A percentile compares a stretch with the other conserved stretches of the same genome.
Evolutionary conservation across 1,139 yeast species (phyloP).

Genomic region (Blastobotrys apis): DNA sequence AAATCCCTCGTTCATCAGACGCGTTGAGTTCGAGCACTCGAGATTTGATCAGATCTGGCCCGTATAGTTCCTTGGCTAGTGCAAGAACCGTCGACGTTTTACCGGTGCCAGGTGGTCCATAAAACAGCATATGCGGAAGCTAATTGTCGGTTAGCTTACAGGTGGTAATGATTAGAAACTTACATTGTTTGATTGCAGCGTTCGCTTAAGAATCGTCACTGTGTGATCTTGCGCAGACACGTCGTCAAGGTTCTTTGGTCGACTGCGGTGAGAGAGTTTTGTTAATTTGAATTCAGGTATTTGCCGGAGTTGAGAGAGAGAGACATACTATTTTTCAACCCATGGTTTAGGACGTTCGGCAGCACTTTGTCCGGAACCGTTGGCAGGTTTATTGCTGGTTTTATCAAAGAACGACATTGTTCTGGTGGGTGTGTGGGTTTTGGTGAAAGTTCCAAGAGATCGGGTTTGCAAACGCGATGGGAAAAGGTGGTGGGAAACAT

Average conservation of each 20-base stretch:
- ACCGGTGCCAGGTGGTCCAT: constrained; percentile 98
- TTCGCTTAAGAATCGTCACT: constrained; percentile 74
- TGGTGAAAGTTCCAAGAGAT: too few relatives aligned
- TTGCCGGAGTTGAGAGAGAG: too few relatives aligned
- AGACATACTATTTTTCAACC: constrained; percentile 71
- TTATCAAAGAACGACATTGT: neutral
- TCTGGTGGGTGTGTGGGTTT: too few relatives aligned
- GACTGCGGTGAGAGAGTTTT: constrained; percentile 32
- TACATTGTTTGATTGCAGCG: constrained; percentile 68
- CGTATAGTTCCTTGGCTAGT: constrained; percentile 83
- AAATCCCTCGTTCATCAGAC: constrained; percentile 82
- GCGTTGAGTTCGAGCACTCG: constrained; percentile 92
- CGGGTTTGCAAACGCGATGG: too few relatives aligned
- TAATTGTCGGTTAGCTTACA: constrained; percentile 1
- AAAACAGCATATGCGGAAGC: constrained; percentile 55
- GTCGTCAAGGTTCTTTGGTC: constrained; percentile 80
- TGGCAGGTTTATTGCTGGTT: neutral
- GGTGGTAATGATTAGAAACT: constrained; percentile 11
- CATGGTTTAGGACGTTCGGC: constrained; percentile 43
- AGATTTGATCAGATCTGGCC: constrained; percentile 75
- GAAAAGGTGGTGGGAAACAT: too few relatives aligned
- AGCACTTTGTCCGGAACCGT: neutral
- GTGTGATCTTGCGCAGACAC: constrained; percentile 92
- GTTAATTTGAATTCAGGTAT: neutral
- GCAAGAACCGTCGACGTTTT: constrained; percentile 92